These are phyloP conservation scores for Colletotrichum sp. DNA, from an alignment of 2,329 filamentous ascomycete species.

Conservation along the genomic window DNA sequence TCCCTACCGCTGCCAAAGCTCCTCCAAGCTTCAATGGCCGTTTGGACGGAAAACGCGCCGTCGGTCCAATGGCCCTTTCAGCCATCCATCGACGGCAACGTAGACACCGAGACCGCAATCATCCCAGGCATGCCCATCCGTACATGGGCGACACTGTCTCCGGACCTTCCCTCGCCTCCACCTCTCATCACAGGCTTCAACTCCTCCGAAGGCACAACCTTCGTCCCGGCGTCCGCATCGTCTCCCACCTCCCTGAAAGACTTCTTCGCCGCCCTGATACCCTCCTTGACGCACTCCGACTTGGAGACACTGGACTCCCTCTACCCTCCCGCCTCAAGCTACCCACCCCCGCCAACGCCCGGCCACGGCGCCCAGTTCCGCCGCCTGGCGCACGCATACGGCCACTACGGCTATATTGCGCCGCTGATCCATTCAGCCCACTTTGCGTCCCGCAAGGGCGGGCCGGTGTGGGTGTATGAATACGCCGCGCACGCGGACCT, in stretches of 20 bases:
- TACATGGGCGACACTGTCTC: constrained; percentile 54
- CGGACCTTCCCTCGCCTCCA: constrained; percentile 60
- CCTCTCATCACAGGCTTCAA: constrained; percentile 71
- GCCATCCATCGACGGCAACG: constrained; percentile 66
- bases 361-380: constrained; percentile 59
- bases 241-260: constrained; percentile 45
- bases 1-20: constrained; percentile 43
- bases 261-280: constrained; percentile 69
- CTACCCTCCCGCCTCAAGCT: constrained; percentile 56
- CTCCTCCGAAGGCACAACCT: constrained; percentile 71
- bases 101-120: constrained; percentile 39
- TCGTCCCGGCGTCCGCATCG: constrained; percentile 57
- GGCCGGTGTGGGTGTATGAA: constrained; percentile 61
- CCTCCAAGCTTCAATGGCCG: constrained; percentile 42
- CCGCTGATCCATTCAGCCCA: constrained; percentile 67
- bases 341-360: constrained; percentile 2
- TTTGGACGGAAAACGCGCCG: constrained; percentile 49
- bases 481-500: constrained; percentile 54
- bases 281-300: constrained; percentile 56
- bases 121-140: constrained; percentile 63
- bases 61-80: constrained; percentile 69
- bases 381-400: constrained; percentile 65
- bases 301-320: constrained; percentile 59
- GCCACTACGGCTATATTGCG: constrained; percentile 68
- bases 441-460: constrained; percentile 36